Conservation (phyloP, 2,329 filamentous ascomycete species). For the Didymosphaeria variabile region DNA sequence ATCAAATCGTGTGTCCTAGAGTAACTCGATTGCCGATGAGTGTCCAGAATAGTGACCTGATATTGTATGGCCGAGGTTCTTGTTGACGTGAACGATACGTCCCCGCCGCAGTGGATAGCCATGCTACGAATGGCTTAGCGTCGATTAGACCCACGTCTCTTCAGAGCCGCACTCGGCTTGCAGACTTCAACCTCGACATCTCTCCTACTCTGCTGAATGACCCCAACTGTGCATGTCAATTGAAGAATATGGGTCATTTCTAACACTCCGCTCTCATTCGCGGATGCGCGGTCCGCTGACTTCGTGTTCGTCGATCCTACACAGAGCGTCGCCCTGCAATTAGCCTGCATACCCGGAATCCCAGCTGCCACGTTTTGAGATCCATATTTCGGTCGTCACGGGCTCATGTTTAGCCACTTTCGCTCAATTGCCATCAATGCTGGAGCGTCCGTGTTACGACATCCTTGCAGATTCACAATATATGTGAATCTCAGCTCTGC, state of each 20-base stretch:
- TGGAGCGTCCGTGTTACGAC: not conserved
- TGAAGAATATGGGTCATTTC: not conserved
- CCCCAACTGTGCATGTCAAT: not conserved
- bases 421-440: not conserved
- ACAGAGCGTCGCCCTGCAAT: constrained; percentile 10
- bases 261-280: constrained; percentile 3
- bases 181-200: not conserved
- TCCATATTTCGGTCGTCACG: not conserved
- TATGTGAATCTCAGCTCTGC: constrained; percentile 11
- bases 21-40: no score
- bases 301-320: not conserved
- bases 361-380: constrained; percentile 12
- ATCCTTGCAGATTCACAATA: constrained; percentile 9
- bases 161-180: no score
- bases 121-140: not conserved
- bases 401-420: constrained; percentile 7
- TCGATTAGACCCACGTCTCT: not conserved
- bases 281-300: constrained; percentile 12
- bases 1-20: no score
- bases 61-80: no score
- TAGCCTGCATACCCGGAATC: constrained; percentile 15
- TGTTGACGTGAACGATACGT: no score
- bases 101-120: no score
- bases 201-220: not conserved
- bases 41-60: no score